Evolutionary conservation across 495 filamentous ascomycete genomes (phyloP).

Genomic region (Trichocladium antarcticum): DNA sequence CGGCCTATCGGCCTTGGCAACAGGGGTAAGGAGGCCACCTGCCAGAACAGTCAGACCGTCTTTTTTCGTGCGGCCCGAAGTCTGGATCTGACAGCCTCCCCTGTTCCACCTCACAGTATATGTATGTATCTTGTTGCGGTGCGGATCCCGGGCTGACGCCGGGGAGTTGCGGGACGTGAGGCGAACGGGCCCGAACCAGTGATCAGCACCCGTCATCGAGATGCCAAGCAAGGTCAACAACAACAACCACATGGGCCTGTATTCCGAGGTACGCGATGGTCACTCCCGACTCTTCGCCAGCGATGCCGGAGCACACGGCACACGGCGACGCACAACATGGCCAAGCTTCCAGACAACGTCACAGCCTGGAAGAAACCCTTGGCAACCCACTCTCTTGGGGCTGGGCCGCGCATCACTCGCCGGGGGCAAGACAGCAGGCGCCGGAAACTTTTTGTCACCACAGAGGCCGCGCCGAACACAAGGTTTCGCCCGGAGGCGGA

Average conservation of each 20-base stretch:
- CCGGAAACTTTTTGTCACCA: too few relatives aligned
- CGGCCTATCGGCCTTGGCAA: neutral
- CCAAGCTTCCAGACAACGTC: too few relatives aligned
- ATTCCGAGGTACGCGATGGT: neutral
- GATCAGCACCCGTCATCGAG: neutral
- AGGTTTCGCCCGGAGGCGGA: too few relatives aligned
- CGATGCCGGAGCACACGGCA: neutral
- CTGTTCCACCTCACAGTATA: neutral
- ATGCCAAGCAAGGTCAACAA: neutral
- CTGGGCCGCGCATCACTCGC: too few relatives aligned
- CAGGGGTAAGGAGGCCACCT: constrained; percentile 2
- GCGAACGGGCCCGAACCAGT: neutral
- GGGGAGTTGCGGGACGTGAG: neutral
- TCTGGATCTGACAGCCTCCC: neutral
- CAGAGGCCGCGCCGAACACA: too few relatives aligned
- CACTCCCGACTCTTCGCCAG: too few relatives aligned
- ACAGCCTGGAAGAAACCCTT: too few relatives aligned
- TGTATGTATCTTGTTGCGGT: neutral
- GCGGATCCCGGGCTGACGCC: too few relatives aligned
- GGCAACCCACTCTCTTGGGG: too few relatives aligned
- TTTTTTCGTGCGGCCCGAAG: neutral
- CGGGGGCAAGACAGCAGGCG: too few relatives aligned
- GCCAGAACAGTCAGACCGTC: too few relatives aligned
- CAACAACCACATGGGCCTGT: neutral
- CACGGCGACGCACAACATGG: constrained; percentile 4